Evolutionary conservation across 2,329 filamentous ascomycete genomes (phyloP).

Genomic region (Xylariaceae sp.): DNA sequence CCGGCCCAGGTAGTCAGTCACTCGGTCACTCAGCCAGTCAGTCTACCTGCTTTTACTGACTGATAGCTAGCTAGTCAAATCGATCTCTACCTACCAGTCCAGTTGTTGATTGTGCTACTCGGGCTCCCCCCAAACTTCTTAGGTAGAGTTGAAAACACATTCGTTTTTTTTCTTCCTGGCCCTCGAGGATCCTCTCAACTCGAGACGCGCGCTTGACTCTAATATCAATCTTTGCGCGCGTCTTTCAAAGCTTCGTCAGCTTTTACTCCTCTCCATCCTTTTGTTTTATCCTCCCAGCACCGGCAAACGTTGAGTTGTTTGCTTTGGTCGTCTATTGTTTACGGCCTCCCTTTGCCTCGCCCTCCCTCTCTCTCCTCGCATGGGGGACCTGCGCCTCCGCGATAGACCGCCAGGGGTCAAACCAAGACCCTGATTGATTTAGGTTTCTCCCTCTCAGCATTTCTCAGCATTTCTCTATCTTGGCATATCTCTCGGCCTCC

Average conservation of each 20-base stretch:
- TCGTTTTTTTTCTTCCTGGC: slow-evolving; percentile 26
- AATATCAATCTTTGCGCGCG: slow-evolving; percentile 26
- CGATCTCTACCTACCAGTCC: slow-evolving; percentile 17
- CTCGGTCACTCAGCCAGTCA: not conserved
- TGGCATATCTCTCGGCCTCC: slow-evolving; percentile 20
- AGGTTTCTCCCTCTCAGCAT: slow-evolving; percentile 16
- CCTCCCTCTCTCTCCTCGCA: slow-evolving; percentile 8
- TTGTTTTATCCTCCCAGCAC: slow-evolving; percentile 18
- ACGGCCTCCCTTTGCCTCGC: slow-evolving; percentile 21
- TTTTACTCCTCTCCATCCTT: slow-evolving; percentile 17
- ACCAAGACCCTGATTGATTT: slow-evolving; percentile 17
- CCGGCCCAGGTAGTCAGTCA: not conserved
- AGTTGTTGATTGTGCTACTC: slow-evolving; percentile 29
- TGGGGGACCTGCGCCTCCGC: slow-evolving; percentile 18
- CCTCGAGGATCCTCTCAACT: slow-evolving; percentile 25
- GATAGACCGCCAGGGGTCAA: slow-evolving; percentile 16
- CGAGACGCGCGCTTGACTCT: slow-evolving; percentile 36
- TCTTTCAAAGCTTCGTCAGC: slow-evolving; percentile 29
- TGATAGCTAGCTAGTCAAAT: not conserved
- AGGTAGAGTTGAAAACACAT: slow-evolving; percentile 25
- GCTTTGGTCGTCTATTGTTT: slow-evolving; percentile 15
- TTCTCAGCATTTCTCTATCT: slow-evolving; percentile 15
- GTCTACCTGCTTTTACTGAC: slow-evolving; percentile 3
- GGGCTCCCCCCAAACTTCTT: slow-evolving; percentile 19
- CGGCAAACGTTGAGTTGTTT: slow-evolving; percentile 17